Conservation (phyloP, 371 early-diverging fungal species). For the Rhizopus delemar region DNA sequence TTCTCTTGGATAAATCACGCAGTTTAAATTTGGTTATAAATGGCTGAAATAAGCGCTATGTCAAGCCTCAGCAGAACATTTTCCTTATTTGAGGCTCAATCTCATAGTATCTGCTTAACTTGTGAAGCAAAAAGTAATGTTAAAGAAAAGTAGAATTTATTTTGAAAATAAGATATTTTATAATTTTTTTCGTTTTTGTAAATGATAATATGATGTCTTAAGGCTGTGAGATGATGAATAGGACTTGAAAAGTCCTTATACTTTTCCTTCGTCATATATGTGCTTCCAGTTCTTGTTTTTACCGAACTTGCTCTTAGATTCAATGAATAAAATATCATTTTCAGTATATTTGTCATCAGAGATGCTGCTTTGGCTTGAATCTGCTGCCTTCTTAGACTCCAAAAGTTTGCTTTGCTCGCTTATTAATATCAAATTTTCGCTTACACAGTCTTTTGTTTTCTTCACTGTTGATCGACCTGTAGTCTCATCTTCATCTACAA, state of each 20-base stretch:
- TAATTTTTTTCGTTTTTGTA: constrained; percentile 18
- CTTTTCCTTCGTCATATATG: constrained; percentile 18
- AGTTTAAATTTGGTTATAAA: too few species aligned
- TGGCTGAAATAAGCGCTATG: too few species aligned
- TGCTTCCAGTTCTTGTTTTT: constrained; percentile 18
- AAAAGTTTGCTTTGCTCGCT: constrained; percentile 8
- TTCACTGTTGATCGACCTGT: too few species aligned
- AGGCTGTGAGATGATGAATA: constrained; percentile 17
- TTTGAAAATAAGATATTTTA: constrained; percentile 9
- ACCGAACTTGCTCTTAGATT: constrained; percentile 15
- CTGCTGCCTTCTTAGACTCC: too few species aligned
- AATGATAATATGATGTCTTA: constrained; percentile 18
- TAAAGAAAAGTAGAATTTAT: constrained; percentile 8
- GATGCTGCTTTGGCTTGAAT: neutral
- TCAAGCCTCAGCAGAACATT: constrained; percentile 17
- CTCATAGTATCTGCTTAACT: constrained; percentile 18
- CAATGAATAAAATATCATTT: constrained; percentile 19
- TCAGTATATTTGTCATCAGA: neutral
- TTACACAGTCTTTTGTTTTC: constrained; percentile 3
- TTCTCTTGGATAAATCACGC: too few species aligned
- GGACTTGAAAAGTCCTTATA: constrained; percentile 14
- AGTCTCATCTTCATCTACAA: neutral
- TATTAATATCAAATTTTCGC: constrained; percentile 7
- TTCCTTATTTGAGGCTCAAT: constrained; percentile 12
- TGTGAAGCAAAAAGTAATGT: constrained; percentile 15